Percentiles rank a stretch among this genome's conserved stretches.
These are phyloP conservation scores for Hymenoscyphus albidus DNA, from an alignment of 2,329 filamentous ascomycete genomes.

Conservation along the genomic window DNA sequence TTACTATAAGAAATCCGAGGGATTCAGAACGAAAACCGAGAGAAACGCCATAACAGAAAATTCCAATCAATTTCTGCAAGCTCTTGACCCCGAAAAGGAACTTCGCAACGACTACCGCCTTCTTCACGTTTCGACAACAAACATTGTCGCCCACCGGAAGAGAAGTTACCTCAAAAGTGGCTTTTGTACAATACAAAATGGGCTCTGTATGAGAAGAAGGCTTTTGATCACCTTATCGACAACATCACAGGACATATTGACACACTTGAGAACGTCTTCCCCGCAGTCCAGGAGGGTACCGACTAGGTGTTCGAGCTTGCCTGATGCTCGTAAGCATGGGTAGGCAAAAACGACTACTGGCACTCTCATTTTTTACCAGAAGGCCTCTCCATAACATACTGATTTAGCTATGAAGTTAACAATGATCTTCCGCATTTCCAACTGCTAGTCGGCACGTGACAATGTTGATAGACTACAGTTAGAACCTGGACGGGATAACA, in stretches of 20 bases:
- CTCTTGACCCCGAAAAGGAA: not conserved
- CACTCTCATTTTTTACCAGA: no score
- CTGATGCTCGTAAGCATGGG: no score
- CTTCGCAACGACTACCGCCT: not conserved
- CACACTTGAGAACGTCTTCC: not conserved
- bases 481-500: no score
- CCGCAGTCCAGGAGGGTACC: not conserved
- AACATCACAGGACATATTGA: not conserved
- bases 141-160: not conserved
- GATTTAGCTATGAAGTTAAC: no score
- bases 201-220: conserved; percentile 3
- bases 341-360: no score
- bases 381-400: no score
- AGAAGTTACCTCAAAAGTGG: not conserved
- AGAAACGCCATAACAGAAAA: not conserved
- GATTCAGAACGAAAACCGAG: not conserved
- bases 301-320: no score
- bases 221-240: not conserved
- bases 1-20: not conserved
- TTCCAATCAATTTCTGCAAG: not conserved
- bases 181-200: not conserved
- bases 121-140: not conserved
- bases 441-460: no score
- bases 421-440: no score
- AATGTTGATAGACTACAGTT: no score